Conservation (phyloP, 2,329 filamentous ascomycete species). For the Graphiopsis chlorocephala region DNA sequence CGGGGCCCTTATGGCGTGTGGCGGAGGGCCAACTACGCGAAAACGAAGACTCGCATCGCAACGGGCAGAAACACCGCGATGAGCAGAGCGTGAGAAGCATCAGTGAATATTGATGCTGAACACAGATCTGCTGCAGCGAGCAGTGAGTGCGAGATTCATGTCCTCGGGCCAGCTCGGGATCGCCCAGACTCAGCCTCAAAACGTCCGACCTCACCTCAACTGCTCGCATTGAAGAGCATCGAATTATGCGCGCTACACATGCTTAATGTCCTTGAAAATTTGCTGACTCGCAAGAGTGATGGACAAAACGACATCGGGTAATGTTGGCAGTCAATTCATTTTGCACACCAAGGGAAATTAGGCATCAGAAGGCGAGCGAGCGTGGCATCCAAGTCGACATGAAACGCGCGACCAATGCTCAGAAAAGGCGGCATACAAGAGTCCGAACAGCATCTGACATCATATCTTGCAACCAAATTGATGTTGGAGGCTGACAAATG, state of each 20-base stretch:
- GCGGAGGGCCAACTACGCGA: not conserved
- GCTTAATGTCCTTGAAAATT: not conserved
- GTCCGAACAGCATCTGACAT: not conserved
- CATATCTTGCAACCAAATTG: not conserved
- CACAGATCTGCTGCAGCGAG: not conserved
- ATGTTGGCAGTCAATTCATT: not conserved
- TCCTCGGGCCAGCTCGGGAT: constrained; percentile 5
- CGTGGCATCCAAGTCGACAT: not conserved
- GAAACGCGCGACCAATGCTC: not conserved
- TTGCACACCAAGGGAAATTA: not conserved
- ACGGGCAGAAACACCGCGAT: not conserved
- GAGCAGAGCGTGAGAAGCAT: not conserved
- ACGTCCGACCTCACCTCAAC: not conserved
- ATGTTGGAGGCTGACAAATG: not conserved
- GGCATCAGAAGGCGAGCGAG: not conserved
- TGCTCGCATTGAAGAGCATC: not conserved
- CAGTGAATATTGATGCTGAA: not conserved
- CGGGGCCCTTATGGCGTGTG: not conserved
- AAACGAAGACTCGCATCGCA: not conserved
- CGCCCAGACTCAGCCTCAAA: not conserved
- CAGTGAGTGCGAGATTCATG: not conserved
- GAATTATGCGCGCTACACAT: not conserved
- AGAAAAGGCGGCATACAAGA: not conserved
- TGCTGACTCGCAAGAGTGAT: not conserved
- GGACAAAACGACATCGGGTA: not conserved